Conservation (phyloP, 331 rosid genomes). For the Cydonia oblonga region DNA sequence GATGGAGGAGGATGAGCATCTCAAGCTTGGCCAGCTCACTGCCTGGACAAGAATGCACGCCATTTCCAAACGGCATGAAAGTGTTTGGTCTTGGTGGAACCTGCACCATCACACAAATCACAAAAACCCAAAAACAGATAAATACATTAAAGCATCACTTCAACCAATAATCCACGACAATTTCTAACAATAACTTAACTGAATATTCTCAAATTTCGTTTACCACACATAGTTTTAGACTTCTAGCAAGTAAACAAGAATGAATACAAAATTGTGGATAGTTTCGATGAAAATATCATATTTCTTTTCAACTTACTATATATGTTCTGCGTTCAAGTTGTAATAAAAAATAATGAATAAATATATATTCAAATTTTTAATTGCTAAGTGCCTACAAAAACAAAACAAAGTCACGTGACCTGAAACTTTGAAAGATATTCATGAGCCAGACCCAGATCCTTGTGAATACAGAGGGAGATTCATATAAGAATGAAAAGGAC, state of each 20-base stretch:
- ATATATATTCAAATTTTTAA: neutral
- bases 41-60: slow-evolving; percentile 93
- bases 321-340: too few relatives aligned
- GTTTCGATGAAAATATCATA: too few relatives aligned
- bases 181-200: neutral
- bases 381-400: slow-evolving; percentile 24
- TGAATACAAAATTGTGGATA: too few relatives aligned
- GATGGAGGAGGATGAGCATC: slow-evolving; percentile 73
- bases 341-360: too few relatives aligned
- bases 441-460: neutral
- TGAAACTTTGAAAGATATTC: slow-evolving; percentile 24
- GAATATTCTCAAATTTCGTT: neutral
- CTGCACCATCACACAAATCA: slow-evolving; percentile 46
- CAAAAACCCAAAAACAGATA: neutral
- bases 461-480: slow-evolving; percentile 20
- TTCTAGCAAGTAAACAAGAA: too few relatives aligned
- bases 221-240: neutral
- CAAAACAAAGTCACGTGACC: slow-evolving; percentile 42
- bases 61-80: slow-evolving; percentile 86
- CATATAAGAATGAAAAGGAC: slow-evolving; percentile 41
- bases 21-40: slow-evolving; percentile 92
- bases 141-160: neutral
- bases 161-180: neutral
- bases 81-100: slow-evolving; percentile 83
- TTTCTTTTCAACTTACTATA: too few relatives aligned